phyloP scores from a whole-genome alignment of 1,284 basidiomycete species.

The Trichosporon ovoides region DNA sequence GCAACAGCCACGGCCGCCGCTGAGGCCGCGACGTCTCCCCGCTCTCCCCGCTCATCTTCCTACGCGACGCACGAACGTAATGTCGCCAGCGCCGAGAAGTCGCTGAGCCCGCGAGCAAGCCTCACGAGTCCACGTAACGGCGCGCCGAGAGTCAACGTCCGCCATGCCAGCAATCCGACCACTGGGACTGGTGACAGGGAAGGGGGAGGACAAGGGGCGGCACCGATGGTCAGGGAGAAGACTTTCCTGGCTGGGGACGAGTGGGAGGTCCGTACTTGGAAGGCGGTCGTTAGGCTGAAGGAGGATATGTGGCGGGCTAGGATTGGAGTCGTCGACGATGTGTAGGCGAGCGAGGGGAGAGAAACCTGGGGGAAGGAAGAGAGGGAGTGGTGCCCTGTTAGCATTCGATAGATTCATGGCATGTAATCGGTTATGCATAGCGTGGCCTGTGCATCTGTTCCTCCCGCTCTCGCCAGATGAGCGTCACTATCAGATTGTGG shows the following conservation, averaged over 20 bases:
- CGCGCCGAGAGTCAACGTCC: neutral
- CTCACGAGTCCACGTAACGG: no score
- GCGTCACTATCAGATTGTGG: no score
- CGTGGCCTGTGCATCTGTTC: no score
- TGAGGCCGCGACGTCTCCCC: neutral
- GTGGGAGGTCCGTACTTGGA: conserved; percentile 89
- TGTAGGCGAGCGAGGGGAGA: neutral
- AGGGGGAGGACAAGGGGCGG: no score
- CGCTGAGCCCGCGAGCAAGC: no score
- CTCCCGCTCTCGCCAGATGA: no score
- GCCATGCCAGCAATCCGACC: neutral
- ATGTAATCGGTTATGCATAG: no score
- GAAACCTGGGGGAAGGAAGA: no score
- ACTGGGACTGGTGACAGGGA: no score
- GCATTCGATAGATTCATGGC: no score
- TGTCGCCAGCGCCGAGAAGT: conserved; percentile 9
- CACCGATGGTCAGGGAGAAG: conserved; percentile 25
- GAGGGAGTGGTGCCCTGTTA: no score
- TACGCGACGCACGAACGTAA: neutral
- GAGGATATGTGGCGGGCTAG: conserved; percentile 88
- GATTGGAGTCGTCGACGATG: conserved; percentile 53
- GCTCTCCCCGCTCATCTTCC: neutral
- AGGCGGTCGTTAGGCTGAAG: conserved; percentile 68
- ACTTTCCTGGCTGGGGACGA: conserved; percentile 56
- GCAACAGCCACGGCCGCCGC: neutral